Evolutionary conservation across 2,329 filamentous ascomycete genomes (phyloP).

Genomic region (Pseudogymnoascus sp.): DNA sequence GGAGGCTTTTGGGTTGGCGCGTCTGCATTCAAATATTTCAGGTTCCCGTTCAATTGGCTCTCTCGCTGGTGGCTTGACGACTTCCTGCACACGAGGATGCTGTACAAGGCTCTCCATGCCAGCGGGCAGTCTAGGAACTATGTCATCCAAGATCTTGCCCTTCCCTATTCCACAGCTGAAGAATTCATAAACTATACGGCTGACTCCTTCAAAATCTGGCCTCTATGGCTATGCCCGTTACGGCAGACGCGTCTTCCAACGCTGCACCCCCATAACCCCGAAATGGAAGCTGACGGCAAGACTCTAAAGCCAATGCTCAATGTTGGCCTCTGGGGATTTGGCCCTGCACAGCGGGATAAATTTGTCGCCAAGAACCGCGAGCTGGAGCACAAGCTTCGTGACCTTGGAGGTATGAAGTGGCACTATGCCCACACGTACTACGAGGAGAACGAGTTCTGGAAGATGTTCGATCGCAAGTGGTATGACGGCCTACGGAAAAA

Average conservation of each 20-base stretch:
- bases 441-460: slow-evolving; percentile 62
- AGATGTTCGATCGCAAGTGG: slow-evolving; percentile 49
- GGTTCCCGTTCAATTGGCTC: slow-evolving; percentile 50
- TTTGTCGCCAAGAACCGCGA: slow-evolving; percentile 63
- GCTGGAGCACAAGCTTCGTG: slow-evolving; percentile 60
- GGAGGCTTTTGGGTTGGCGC: slow-evolving; percentile 57
- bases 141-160: slow-evolving; percentile 54
- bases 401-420: slow-evolving; percentile 75
- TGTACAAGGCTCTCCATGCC: slow-evolving; percentile 55
- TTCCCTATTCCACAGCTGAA: slow-evolving; percentile 44
- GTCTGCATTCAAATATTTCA: slow-evolving; percentile 54
- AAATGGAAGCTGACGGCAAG: slow-evolving; percentile 20
- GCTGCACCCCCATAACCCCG: slow-evolving; percentile 25
- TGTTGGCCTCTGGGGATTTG: slow-evolving; percentile 73
- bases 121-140: slow-evolving; percentile 47
- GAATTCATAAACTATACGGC: slow-evolving; percentile 47
- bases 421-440: slow-evolving; percentile 84
- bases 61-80: slow-evolving; percentile 51
- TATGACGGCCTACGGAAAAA: slow-evolving; percentile 56
- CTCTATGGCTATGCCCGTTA: slow-evolving; percentile 52
- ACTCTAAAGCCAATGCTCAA: slow-evolving; percentile 45
- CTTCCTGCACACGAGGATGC: slow-evolving; percentile 52
- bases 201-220: slow-evolving; percentile 39
- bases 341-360: slow-evolving; percentile 43
- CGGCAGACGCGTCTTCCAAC: slow-evolving; percentile 27